Evolutionary conservation across 805 yeast species (phyloP), one percentile per base, ranked within the genome.

Genomic region (Candida namnaoensis): DNA sequence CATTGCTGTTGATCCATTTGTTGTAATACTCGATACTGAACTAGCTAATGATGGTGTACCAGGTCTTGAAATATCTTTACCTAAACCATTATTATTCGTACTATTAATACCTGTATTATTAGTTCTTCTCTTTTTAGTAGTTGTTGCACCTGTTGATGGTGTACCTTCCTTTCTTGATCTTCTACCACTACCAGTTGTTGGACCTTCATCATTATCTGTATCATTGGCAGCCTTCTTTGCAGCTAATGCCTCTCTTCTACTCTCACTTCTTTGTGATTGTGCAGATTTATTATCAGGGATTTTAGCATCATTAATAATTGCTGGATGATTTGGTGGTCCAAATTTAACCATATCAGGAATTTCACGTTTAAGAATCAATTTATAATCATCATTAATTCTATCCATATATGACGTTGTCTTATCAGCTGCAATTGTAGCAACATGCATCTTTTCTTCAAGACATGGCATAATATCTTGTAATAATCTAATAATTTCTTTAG

Each of bases 401-500:
- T 69, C 72, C 42, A 87, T 64, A 53, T 87, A 84, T 44, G 80
- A 77, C 28, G 71, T 65, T 37, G 88, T 72, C 11, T 81, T 72
- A 51, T 90, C 97, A 28, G 86, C 74, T 23, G 97, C 96, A 34
- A 87, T 81, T 1, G 91, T 82, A 5, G 97, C 91, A 35, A 93
- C 96, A 60, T 91, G 97, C 95, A 93, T 88, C 62, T 93, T 93
- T 59, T 93, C 97, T 58, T 91, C 98, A 42, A 91, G 64, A 46
- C 96, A 86, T 1, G 98, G 97, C 68, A 91, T 78, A 42, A 91
- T 69, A 44, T 86, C 95, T 47, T 70, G 67, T 15, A 78, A 66
- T 32, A 68, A 49, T 13, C 51, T 50, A 30, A 72, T 68, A 28
- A 76, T 67, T 34, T 58, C 62, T 24, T 56, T 47, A 58, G 32